These are phyloP conservation scores for Lecanicillium sp. DNA, from an alignment of 2,329 filamentous ascomycete genomes.

Conservation along the genomic window DNA sequence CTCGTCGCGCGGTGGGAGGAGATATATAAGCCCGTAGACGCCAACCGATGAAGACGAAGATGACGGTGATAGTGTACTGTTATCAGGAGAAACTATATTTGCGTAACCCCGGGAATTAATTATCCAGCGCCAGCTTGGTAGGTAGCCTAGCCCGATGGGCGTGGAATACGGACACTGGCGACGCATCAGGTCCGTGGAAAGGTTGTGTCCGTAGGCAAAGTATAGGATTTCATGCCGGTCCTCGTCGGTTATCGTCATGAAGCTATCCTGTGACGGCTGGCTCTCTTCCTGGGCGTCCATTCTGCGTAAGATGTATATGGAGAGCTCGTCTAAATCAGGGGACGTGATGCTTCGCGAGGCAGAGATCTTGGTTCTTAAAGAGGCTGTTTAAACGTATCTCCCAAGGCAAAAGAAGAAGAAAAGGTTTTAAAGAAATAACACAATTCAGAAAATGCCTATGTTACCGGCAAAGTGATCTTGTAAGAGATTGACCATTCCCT, in stretches of 20 bases:
- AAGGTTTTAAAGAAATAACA: no score
- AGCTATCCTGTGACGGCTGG: conserved; percentile 26
- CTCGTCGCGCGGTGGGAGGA: conserved; percentile 42
- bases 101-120: conserved; percentile 62
- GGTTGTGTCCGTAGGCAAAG: conserved; percentile 65
- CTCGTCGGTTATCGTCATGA: conserved; percentile 26
- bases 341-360: no score
- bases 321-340: no score
- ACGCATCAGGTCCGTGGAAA: conserved; percentile 58
- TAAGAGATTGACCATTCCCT: no score
- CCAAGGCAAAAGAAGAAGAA: no score
- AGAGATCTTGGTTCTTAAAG: no score
- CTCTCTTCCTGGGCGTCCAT: conserved; percentile 19
- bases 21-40: conserved; percentile 51
- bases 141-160: conserved; percentile 48
- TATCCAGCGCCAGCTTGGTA: conserved; percentile 53
- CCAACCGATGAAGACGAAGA: conserved; percentile 16
- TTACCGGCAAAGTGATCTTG: no score
- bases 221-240: conserved; percentile 38
- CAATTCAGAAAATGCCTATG: no score
- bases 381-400: no score
- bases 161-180: conserved; percentile 49
- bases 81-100: conserved; percentile 44
- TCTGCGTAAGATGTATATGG: no score
- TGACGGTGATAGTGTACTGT: not conserved